Base-by-base conservation (phyloP, 768 basidiomycete species). In the Boletus fagicola region DNA sequence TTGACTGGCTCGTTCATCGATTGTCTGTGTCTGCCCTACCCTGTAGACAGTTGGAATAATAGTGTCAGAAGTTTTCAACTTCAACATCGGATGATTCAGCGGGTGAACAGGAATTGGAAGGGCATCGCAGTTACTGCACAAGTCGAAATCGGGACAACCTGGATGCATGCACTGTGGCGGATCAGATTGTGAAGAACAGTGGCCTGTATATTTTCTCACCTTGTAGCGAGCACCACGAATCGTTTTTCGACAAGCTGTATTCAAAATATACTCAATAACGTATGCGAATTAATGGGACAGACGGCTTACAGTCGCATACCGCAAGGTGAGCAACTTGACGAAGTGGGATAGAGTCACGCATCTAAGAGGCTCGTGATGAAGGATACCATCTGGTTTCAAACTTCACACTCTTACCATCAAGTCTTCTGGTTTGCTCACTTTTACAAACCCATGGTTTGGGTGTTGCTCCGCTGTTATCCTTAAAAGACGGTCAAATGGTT, bases 71-170 rank as follows among this genome's bases (percentile, higher is more conserved):
- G 75, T 76, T 65, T 76, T 85, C 72, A 94, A 76, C 81, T 93
- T 94, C 65, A 93, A 68, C 67, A 95, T 58, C 0, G 86, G 83
- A 65, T 95, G 93, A 33, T 73, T 81, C 13, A 69, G 56, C 0
- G 90, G 89, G 68, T 95, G 92, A 13, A 89, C 76, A 6, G 84
- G 73, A 57, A 93, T 88, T 0, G 92, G 92, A 55, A 83, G 78
- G 6, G 90, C 85, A 73, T 94, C 92, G 72, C 93, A 95, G 51
- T 71, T 71, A 56, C 79, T 76, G 72, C 92, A 95, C 18, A 94
- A 78, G 65, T 95, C 93, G 62, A 85, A 93, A 69, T 94, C 89
- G 0, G 81, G 78, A 72, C 93, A 95, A 4, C 76, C 73, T 15
- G 83, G 78, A 66, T 92, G 85, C 83, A 91, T 85, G 73, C 93